A percentile compares a stretch with the other conserved stretches of the same genome.
Evolutionary conservation across 257 asterid genomes (phyloP).

Genomic region (Haberlea rhodopensis): DNA sequence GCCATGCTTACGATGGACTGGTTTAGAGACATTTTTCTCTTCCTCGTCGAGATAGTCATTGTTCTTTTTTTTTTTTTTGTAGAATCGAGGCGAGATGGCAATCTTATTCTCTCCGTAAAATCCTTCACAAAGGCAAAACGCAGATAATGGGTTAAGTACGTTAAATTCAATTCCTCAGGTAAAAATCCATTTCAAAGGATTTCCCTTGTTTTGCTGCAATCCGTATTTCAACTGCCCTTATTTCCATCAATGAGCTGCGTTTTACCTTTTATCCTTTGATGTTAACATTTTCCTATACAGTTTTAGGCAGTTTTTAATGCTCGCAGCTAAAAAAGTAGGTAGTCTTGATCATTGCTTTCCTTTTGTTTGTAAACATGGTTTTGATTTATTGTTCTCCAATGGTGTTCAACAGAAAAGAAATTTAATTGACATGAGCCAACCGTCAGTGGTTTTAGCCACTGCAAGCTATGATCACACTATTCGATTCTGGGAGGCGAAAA

Average conservation of each 20-base stretch:
- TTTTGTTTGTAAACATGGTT: background rate
- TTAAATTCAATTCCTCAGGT: conserved; percentile 28
- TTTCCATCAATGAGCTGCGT: background rate
- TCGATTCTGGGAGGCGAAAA: conserved; percentile 94
- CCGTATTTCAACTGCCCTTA: conserved; percentile 4
- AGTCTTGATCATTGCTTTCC: background rate
- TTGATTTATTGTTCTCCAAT: background rate
- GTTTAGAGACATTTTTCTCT: background rate
- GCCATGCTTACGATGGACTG: background rate
- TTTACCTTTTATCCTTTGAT: background rate
- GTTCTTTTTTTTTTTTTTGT: no score
- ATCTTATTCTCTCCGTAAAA: conserved; percentile 1
- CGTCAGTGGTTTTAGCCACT: conserved; percentile 92
- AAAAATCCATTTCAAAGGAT: background rate
- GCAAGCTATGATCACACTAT: conserved; percentile 99
- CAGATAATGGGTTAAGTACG: conserved; percentile 22
- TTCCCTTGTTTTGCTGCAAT: background rate
- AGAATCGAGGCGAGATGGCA: conserved; percentile 11
- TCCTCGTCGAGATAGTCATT: background rate
- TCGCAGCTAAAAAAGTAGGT: background rate
- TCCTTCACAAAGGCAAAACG: conserved; percentile 6
- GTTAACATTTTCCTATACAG: background rate
- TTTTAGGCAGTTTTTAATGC: background rate
- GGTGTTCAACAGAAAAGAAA: conserved; percentile 20
- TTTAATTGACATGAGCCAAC: conserved; percentile 61